Evolutionary conservation across 148 eudicot genomes (phyloP), one percentile per base, ranked within the genome.

Genomic region (Oxyria digyna): DNA sequence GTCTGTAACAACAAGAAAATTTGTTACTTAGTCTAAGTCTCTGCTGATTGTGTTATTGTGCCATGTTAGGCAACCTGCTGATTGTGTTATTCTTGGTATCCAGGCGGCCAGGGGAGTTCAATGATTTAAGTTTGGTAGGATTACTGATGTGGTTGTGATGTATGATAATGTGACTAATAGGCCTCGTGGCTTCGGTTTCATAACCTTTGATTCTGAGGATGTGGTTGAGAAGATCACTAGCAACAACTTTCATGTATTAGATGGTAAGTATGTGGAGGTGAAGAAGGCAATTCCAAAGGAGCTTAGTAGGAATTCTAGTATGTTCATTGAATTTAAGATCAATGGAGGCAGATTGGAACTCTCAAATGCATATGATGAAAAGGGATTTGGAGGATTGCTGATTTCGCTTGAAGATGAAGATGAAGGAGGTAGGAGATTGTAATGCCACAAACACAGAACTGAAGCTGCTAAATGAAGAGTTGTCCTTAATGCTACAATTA

Each of bases 181-280:
- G n/a, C n/a, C n/a, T n/a, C n/a, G n/a, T n/a, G n/a, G n/a, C n/a
- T n/a, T n/a, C n/a, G n/a, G n/a, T n/a, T n/a, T n/a, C n/a, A n/a
- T n/a, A n/a, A n/a, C n/a, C n/a, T n/a, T n/a, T n/a, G 96, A 91
- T 4, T 89, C 91, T 0, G 96, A 91, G 72, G 91, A 89, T 6
- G 80, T 83, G 3, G 97, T 87, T 38, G 91, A 87, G 54, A 75
- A 79, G 15, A 85, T 89, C 73, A 67, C 85, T 76, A 71, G 83
- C 74, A 78, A 74, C 59, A 78, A 71, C 78, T 87, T 81, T 52
- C 89, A 89, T 48, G 93, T 87, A 68, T 74, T 91, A 73, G 71
- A 77, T 18, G 97, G 97, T 23, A 88, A 87, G 82, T 72, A 75
- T 17, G 97, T 84, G 27, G 97, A 91, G 84, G 95, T 91, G 48